Evolutionary conservation across 768 basidiomycete species (phyloP).

Genomic region (Naganishia vaughanmartiniae): DNA sequence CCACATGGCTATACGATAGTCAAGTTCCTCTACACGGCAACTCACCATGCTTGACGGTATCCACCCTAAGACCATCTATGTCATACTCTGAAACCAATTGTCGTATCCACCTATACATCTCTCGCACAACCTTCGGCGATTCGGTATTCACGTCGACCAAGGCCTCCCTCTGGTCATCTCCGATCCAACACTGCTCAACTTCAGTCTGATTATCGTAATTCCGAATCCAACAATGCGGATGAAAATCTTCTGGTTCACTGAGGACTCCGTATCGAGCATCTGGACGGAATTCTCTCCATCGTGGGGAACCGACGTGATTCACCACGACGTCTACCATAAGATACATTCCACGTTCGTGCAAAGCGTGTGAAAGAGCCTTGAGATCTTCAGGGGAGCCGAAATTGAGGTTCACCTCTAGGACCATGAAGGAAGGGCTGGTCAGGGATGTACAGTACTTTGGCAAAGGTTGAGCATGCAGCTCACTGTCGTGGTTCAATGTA

Average conservation of each 20-base stretch:
- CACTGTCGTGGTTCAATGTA: slow-evolving; percentile 32
- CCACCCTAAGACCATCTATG: slow-evolving; percentile 30
- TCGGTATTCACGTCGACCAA: slow-evolving; percentile 81
- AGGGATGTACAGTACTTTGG: background rate
- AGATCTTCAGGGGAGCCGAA: slow-evolving; percentile 75
- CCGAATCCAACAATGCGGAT: slow-evolving; percentile 68
- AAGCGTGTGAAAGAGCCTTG: slow-evolving; percentile 63
- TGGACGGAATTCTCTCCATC: slow-evolving; percentile 61
- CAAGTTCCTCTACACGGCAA: background rate
- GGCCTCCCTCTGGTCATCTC: slow-evolving; percentile 65
- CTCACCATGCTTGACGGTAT: slow-evolving; percentile 57
- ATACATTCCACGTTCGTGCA: slow-evolving; percentile 76
- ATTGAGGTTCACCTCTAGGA: slow-evolving; percentile 60
- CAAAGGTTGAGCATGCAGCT: background rate
- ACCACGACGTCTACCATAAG: slow-evolving; percentile 78
- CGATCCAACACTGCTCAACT: slow-evolving; percentile 77
- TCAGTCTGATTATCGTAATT: slow-evolving; percentile 68
- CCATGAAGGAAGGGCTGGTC: slow-evolving; percentile 47
- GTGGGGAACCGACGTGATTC: slow-evolving; percentile 75
- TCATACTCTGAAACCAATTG: slow-evolving; percentile 26
- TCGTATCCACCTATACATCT: slow-evolving; percentile 64
- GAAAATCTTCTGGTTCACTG: slow-evolving; percentile 62
- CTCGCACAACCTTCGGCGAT: slow-evolving; percentile 65
- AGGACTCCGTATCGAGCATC: slow-evolving; percentile 39
- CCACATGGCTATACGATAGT: background rate